Conservation (phyloP, 306 rosid species). For the Myrica gale region DNA sequence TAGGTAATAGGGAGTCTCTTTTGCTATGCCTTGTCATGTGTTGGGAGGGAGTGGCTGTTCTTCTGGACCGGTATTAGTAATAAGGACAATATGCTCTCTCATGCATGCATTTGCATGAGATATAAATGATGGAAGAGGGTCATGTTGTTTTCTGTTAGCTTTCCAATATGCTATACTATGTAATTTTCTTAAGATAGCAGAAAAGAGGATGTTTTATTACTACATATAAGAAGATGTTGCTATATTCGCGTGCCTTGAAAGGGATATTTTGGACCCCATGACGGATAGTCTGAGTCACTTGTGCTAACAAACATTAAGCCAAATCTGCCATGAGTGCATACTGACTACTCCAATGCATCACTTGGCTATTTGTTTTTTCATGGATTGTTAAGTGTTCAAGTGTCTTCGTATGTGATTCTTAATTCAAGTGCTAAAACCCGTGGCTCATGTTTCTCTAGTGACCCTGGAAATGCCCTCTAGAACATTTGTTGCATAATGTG, state of each 20-base stretch:
- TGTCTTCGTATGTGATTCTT: not conserved
- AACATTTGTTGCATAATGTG: no score
- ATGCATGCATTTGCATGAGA: not conserved
- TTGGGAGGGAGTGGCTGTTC: not conserved
- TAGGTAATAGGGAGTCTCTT: not conserved
- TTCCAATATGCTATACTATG: not conserved
- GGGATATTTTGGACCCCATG: not conserved
- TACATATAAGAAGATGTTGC: not conserved
- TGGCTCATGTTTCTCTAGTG: not conserved
- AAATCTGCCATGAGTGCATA: not conserved
- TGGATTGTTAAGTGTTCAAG: not conserved
- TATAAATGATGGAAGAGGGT: not conserved
- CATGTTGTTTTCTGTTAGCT: not conserved
- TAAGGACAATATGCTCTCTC: not conserved
- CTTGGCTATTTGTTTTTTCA: not conserved
- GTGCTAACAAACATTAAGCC: not conserved
- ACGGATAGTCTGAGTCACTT: no score
- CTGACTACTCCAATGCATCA: not conserved
- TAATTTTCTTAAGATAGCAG: not conserved
- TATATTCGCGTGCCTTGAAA: not conserved
- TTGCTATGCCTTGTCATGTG: not conserved
- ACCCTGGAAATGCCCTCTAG: not conserved
- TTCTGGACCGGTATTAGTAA: not conserved
- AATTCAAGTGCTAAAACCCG: not conserved
- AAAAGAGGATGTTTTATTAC: not conserved